These are phyloP conservation scores for Oryza glaberrima DNA, from an alignment of 176 grass and related monocot genomes.

Conservation along the genomic window DNA sequence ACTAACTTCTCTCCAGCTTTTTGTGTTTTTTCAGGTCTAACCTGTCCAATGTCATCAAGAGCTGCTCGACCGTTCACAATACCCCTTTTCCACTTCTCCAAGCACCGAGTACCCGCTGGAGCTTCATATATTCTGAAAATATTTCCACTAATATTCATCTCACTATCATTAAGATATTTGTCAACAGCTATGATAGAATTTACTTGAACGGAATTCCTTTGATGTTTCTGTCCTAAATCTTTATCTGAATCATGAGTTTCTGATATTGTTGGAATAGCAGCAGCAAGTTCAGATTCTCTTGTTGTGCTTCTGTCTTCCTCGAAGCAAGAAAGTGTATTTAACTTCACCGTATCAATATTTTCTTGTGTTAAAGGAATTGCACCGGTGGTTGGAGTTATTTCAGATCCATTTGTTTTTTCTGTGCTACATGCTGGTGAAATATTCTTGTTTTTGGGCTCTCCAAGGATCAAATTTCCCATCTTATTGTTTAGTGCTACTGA, in stretches of 20 bases:
- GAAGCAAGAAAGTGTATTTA: not conserved
- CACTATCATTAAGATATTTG: not conserved
- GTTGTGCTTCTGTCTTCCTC: conserved; percentile 8
- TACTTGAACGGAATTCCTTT: conserved; percentile 18
- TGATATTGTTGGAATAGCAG: not conserved
- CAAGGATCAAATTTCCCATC: not conserved
- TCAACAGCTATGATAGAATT: conserved; percentile 4
- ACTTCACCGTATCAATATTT: not conserved
- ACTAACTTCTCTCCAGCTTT: conserved; percentile 7
- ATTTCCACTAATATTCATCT: not conserved
- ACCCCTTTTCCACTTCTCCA: conserved; percentile 42
- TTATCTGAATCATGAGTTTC: conserved; percentile 36
- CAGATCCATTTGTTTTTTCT: not conserved
- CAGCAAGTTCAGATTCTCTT: not conserved
- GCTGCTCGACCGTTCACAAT: conserved; percentile 2
- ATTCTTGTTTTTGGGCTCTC: conserved; percentile 27
- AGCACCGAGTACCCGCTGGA: conserved; percentile 39
- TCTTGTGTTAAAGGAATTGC: conserved; percentile 6
- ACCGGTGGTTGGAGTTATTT: conserved; percentile 17
- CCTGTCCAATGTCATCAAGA: conserved; percentile 31
- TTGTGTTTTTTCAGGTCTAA: conserved; percentile 19
- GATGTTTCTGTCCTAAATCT: conserved; percentile 37
- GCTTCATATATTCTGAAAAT: conserved; percentile 27
- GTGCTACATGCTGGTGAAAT: conserved; percentile 10
- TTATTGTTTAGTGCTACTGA: not conserved